Evolutionary conservation across 2,329 filamentous ascomycete species (phyloP).

Genomic region (Waltergamsia citrina): DNA sequence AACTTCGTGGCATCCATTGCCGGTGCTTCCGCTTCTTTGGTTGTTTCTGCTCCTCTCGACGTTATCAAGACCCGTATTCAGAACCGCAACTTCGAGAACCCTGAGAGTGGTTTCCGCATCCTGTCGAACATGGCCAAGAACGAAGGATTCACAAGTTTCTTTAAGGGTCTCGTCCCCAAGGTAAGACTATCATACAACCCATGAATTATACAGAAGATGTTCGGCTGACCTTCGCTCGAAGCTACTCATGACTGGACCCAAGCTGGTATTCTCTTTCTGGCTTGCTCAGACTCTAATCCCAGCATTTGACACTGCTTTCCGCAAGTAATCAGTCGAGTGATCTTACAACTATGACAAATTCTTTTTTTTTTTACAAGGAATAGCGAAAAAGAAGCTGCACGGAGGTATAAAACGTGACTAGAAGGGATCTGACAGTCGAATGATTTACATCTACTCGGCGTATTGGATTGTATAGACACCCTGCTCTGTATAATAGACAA

Average conservation of each 20-base stretch:
- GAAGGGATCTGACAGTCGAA: not conserved
- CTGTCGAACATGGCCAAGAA: slow-evolving; percentile 87
- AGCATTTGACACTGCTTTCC: slow-evolving; percentile 57
- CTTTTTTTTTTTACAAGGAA: no score
- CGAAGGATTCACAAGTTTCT: slow-evolving; percentile 81
- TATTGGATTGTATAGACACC: slow-evolving; percentile 5
- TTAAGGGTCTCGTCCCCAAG: slow-evolving; percentile 96
- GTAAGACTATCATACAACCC: slow-evolving; percentile 24
- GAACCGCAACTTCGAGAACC: slow-evolving; percentile 98
- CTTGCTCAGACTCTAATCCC: slow-evolving; percentile 96
- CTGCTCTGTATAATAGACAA: slow-evolving; percentile 9
- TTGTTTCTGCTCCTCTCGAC: slow-evolving; percentile 93
- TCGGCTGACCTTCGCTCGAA: slow-evolving; percentile 13
- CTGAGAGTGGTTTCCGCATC: slow-evolving; percentile 87
- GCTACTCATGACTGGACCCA: slow-evolving; percentile 97
- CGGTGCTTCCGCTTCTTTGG: slow-evolving; percentile 86
- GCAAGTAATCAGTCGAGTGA: slow-evolving; percentile 12
- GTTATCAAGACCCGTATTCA: slow-evolving; percentile 98
- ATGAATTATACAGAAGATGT: not conserved
- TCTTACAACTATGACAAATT: not conserved
- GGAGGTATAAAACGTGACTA: not conserved
- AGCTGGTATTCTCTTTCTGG: slow-evolving; percentile 99
- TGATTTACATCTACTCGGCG: not conserved
- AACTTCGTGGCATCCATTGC: slow-evolving; percentile 97
- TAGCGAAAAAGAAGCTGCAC: not conserved